These are phyloP conservation scores for Fusarium sp. DNA, from an alignment of 2,329 filamentous ascomycete genomes.

Conservation along the genomic window DNA sequence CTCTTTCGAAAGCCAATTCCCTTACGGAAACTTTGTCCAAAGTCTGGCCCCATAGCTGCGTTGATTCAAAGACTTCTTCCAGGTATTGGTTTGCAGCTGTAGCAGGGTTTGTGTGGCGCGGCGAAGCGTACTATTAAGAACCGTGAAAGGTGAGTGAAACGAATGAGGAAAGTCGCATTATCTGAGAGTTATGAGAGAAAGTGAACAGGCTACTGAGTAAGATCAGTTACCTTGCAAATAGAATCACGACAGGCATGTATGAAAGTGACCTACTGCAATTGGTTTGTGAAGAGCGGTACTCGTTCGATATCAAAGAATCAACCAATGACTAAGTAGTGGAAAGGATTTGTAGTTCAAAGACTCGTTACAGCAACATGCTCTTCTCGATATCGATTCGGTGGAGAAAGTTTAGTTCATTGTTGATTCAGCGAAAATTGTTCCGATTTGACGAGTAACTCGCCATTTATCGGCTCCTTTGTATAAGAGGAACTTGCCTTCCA, in stretches of 20 bases:
- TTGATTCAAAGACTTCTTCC: conserved; percentile 27
- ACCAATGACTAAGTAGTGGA: conserved; percentile 22
- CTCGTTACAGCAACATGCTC: conserved; percentile 18
- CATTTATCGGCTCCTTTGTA: conserved; percentile 33
- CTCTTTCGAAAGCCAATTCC: conserved; percentile 42
- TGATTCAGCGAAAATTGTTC: conserved; percentile 10
- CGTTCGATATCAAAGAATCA: conserved; percentile 19
- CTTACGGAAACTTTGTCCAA: conserved; percentile 39
- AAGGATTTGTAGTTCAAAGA: conserved; percentile 24
- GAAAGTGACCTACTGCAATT: conserved; percentile 13
- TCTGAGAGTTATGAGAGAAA: conserved; percentile 26
- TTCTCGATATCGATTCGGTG: conserved; percentile 21
- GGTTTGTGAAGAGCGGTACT: conserved; percentile 14
- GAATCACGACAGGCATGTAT: conserved; percentile 11
- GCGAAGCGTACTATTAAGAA: conserved; percentile 41
- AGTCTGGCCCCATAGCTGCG: conserved; percentile 44
- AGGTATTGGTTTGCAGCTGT: conserved; percentile 31
- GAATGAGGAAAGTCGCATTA: conserved; percentile 45
- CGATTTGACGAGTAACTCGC: conserved; percentile 36
- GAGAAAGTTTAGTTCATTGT: conserved; percentile 34
- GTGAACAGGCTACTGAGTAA: conserved; percentile 6
- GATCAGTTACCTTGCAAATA: conserved; percentile 29
- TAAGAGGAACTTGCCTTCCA: conserved; percentile 41
- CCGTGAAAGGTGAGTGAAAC: conserved; percentile 41
- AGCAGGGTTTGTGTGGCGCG: conserved; percentile 34